Base-by-base conservation (phyloP, 1,284 basidiomycete genomes). In the Caloboletus inedulis region DNA sequence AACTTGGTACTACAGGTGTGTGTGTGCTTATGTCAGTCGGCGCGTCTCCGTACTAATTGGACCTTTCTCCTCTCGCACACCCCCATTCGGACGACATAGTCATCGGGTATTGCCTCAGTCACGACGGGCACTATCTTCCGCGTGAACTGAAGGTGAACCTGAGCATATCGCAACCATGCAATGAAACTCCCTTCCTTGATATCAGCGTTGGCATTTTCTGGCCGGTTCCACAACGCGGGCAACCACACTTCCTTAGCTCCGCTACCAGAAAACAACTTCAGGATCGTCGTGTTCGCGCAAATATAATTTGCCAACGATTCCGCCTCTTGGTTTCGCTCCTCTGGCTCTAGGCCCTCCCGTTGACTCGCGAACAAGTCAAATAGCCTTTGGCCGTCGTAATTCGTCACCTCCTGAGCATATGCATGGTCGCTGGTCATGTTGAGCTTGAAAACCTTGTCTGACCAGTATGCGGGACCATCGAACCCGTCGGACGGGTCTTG, bases 291-390 rank as follows among this genome's bases (percentile, higher is more conserved):
- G 43, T 45, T 53, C 12, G 50, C 33, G 29, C 50, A 53, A n/a
- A 53, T 23, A 19, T 53, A 36, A 19, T 53, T 53, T 19, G 50
- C 21, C 31, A 53, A 31, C n/a, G 43, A 34, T 16, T 53, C 52
- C 9, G 52, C 52, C 27, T 53, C 52, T 19, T 45, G 42, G 37
- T 53, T 53, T 40, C 52, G 19, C 27, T 53, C 31, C n/a, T 45
- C 36, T 2, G 42, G 23, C 23, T 41, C 42, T 12, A 53, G 27
- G 6, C 52, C 52, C 36, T 53, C 52, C n/a, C 52, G 52, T 27
- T 53, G 50, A 35, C 52, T 53, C 29, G 50, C 50, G 50, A 53
- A 53, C 52, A 53, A 40, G 36, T 53, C 52, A 31, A 45, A 53
- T 6, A 53, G 12, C n/a, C 27, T 53, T 23, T 41, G 50, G 10